phyloP scores from a whole-genome alignment of 768 basidiomycete species.

The Psilocybe cyanescens region DNA sequence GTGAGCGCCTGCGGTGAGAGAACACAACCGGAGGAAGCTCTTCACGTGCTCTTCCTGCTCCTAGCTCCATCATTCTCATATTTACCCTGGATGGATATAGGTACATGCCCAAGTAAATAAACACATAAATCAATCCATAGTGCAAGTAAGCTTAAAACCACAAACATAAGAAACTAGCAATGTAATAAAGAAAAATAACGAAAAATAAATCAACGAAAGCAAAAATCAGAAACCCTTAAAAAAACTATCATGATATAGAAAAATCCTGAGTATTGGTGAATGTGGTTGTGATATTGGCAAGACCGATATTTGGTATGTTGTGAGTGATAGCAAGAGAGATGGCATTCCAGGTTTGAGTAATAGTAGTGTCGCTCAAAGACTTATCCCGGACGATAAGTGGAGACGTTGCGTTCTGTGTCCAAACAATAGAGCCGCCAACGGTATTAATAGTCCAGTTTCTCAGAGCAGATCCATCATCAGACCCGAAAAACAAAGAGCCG shows the following conservation, averaged over 20 bases:
- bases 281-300: constrained; percentile 49
- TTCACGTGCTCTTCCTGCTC: neutral
- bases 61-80: neutral
- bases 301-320: constrained; percentile 32
- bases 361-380: constrained; percentile 41
- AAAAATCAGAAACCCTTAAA: constrained; percentile 9
- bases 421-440: constrained; percentile 41
- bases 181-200: constrained; percentile 1
- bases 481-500: constrained; percentile 63
- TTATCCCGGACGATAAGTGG: constrained; percentile 53
- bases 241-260: constrained; percentile 26
- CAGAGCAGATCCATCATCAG: constrained; percentile 47
- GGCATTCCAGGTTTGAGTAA: constrained; percentile 55
- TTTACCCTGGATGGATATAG: constrained; percentile 5
- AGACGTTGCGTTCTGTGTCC: constrained; percentile 58
- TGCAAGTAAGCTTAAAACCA: neutral
- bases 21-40: neutral
- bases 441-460: constrained; percentile 58
- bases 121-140: neutral
- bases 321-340: constrained; percentile 39
- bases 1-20: constrained; percentile 17
- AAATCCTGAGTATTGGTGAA: constrained; percentile 38
- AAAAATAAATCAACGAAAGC: constrained; percentile 5
- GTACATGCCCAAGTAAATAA: neutral
- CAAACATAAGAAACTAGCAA: neutral